Percentiles rank a stretch among this genome's conserved stretches.
phyloP scores from a whole-genome alignment of 2,329 filamentous ascomycete genomes.

The Gyromitra esculenta region DNA sequence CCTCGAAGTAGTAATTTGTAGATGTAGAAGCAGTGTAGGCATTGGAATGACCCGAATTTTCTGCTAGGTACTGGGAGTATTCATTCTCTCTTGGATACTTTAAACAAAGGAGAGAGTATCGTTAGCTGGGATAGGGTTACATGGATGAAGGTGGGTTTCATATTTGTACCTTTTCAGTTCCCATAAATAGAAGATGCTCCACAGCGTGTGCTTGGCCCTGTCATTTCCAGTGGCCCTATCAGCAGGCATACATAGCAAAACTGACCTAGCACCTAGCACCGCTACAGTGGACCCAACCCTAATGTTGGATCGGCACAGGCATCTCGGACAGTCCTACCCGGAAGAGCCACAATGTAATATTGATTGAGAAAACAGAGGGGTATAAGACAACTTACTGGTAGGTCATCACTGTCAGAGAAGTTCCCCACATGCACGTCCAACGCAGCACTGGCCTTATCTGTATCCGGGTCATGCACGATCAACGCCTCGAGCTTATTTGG shows the following conservation, averaged over 20 bases:
- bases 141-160: not conserved
- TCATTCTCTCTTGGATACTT: conserved; percentile 93
- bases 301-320: conserved; percentile 10
- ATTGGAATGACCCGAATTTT: conserved; percentile 91
- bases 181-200: conserved; percentile 98
- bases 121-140: conserved; percentile 10
- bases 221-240: conserved; percentile 25
- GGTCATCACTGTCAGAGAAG: conserved; percentile 88
- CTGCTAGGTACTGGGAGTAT: conserved; percentile 90
- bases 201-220: conserved; percentile 78
- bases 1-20: conserved; percentile 98
- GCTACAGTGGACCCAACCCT: conserved; percentile 10
- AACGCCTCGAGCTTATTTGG: conserved; percentile 89
- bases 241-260: conserved; percentile 23
- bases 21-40: conserved; percentile 93
- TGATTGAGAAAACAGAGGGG: conserved; percentile 9
- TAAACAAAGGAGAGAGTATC: conserved; percentile 25
- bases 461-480: conserved; percentile 90
- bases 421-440: conserved; percentile 96
- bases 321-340: not conserved
- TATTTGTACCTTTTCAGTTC: conserved; percentile 80
- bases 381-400: conserved; percentile 74
- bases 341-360: conserved; percentile 11
- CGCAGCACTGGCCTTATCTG: conserved; percentile 95
- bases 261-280: not conserved